Percentiles rank a stretch among this genome's conserved stretches.
Evolutionary conservation across 164 flowering plant genomes (phyloP).

Genomic region (Cinnamomum micranthum): DNA sequence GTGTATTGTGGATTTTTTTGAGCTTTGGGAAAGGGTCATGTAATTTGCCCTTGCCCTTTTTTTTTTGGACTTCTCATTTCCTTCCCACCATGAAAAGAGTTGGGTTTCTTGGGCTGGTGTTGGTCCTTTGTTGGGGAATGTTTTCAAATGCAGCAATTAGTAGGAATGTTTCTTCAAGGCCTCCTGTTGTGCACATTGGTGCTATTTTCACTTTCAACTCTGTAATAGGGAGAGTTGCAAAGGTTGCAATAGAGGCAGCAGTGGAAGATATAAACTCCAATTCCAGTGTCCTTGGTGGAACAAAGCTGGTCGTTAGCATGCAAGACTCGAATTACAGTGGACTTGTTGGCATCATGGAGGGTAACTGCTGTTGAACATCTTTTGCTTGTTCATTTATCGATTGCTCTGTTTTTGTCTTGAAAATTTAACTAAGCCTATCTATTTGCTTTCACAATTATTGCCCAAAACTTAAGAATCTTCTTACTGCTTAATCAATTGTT

Average conservation of each 20-base stretch:
- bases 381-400: not conserved
- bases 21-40: not conserved
- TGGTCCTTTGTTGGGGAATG: slow-evolving; percentile 24
- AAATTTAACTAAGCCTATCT: too few relatives aligned
- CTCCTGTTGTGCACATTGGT: slow-evolving; percentile 68
- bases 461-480: not conserved
- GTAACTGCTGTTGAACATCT: slow-evolving; percentile 29
- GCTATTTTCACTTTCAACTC: slow-evolving; percentile 67
- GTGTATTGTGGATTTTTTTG: not conserved
- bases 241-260: slow-evolving; percentile 75
- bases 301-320: slow-evolving; percentile 44
- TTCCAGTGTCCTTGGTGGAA: slow-evolving; percentile 57
- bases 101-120: slow-evolving; percentile 23
- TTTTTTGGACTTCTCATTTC: not conserved
- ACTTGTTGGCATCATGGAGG: slow-evolving; percentile 72
- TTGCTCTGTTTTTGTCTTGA: too few relatives aligned
- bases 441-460: not conserved
- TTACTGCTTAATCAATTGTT: too few relatives aligned
- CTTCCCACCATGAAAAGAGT: slow-evolving; percentile 28
- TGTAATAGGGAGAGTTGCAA: slow-evolving; percentile 79
- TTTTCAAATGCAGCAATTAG: slow-evolving; percentile 23
- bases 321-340: slow-evolving; percentile 68
- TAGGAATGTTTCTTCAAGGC: slow-evolving; percentile 50
- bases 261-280: slow-evolving; percentile 77
- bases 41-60: not conserved